Conservation (phyloP, 2,329 filamentous ascomycete species). For the Mollisiaceae sp. region DNA sequence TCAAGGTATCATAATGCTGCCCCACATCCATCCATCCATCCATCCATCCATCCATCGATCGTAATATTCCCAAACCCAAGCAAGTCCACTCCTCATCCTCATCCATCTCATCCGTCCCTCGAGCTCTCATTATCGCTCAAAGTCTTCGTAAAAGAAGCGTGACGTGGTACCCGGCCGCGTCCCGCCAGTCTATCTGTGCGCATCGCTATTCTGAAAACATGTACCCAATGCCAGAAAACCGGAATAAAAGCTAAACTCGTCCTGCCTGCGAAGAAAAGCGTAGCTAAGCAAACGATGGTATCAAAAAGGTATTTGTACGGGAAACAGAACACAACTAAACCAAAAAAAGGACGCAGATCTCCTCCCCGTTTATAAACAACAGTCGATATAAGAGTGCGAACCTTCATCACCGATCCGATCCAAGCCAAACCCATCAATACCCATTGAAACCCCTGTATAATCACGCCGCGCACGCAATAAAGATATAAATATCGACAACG, state of each 20-base stretch:
- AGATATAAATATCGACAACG: slow-evolving; percentile 8
- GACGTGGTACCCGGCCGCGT: no score
- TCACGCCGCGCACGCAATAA: neutral
- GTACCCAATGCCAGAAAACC: neutral
- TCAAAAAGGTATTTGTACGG: slow-evolving; percentile 22
- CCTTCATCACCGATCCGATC: slow-evolving; percentile 6
- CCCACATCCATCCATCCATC: slow-evolving; percentile 5
- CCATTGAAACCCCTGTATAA: slow-evolving; percentile 1
- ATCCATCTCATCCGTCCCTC: neutral
- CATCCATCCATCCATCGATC: slow-evolving; percentile 12
- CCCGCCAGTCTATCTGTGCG: neutral
- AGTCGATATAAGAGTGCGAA: slow-evolving; percentile 6
- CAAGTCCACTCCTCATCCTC: no score
- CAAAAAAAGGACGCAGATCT: neutral
- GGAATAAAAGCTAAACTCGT: neutral
- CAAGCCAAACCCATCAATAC: slow-evolving; percentile 4
- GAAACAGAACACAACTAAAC: slow-evolving; percentile 4
- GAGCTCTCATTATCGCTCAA: neutral
- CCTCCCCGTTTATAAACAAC: slow-evolving; percentile 4
- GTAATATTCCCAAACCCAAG: neutral
- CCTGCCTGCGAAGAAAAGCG: slow-evolving; percentile 12
- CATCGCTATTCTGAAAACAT: slow-evolving; percentile 1
- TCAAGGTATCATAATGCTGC: slow-evolving; percentile 16
- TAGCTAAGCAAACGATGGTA: slow-evolving; percentile 27
- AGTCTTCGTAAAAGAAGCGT: slow-evolving; percentile 3